A percentile compares a stretch with the other conserved stretches of the same genome.
Evolutionary conservation across 768 basidiomycete genomes (phyloP).

Genomic region (Trametes punicea): DNA sequence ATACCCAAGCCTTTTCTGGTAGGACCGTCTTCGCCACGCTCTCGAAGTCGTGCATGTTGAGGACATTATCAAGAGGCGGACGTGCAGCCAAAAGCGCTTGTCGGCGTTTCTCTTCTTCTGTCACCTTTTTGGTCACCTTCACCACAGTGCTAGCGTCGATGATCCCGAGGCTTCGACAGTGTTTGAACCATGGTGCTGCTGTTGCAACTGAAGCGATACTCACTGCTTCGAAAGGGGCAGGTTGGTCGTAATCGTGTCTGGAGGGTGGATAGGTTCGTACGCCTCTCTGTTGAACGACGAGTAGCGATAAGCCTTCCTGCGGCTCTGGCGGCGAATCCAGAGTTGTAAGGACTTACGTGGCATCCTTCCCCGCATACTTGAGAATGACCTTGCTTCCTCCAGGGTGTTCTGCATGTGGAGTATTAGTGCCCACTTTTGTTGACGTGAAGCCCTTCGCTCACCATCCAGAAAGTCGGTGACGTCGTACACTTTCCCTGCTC

Average conservation of each 20-base stretch:
- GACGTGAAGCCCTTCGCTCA: conserved; percentile 16
- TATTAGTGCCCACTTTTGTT: neutral
- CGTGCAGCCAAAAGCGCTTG: conserved; percentile 57
- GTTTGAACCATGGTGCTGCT: neutral
- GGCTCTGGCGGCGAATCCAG: neutral
- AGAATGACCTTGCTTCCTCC: conserved; percentile 42
- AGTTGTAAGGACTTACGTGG: conserved; percentile 31
- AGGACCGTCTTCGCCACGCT: conserved; percentile 83
- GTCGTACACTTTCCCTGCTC: conserved; percentile 37
- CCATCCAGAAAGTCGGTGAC: conserved; percentile 37
- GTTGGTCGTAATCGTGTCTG: conserved; percentile 73
- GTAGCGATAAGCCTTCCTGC: neutral
- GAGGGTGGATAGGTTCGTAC: conserved; percentile 91
- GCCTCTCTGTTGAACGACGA: conserved; percentile 42
- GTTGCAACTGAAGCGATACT: neutral
- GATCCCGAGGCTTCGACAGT: conserved; percentile 50
- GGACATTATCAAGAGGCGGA: conserved; percentile 72
- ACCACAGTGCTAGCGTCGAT: conserved; percentile 69
- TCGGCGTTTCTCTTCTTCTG: conserved; percentile 69
- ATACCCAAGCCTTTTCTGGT: conserved; percentile 78
- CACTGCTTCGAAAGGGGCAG: conserved; percentile 74
- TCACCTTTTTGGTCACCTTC: conserved; percentile 56
- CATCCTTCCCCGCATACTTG: conserved; percentile 55
- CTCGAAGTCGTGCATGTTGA: conserved; percentile 96
- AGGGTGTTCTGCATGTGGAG: conserved; percentile 15